phyloP scores from a whole-genome alignment of 2,329 filamentous ascomycete species.

The Aphanocladium album region DNA sequence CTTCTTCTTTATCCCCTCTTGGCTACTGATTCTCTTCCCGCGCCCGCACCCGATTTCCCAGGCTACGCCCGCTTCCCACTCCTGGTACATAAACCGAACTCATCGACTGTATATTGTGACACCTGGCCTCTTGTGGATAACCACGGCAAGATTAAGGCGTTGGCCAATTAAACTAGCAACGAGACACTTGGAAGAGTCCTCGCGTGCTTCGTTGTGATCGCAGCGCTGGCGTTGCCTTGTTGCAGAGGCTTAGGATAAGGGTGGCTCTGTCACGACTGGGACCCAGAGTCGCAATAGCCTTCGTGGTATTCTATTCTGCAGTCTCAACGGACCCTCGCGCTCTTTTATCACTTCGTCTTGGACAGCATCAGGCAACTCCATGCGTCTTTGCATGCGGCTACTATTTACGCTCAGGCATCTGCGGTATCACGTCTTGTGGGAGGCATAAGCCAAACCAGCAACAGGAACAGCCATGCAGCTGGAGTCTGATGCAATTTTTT shows the following conservation, averaged over 20 bases:
- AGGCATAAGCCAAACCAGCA: neutral
- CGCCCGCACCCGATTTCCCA: neutral
- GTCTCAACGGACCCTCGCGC: neutral
- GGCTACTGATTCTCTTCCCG: slow-evolving; percentile 6
- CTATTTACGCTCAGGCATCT: neutral
- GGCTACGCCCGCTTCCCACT: neutral
- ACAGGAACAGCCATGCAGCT: neutral
- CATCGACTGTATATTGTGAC: slow-evolving; percentile 14
- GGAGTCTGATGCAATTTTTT: neutral
- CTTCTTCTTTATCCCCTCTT: slow-evolving; percentile 4
- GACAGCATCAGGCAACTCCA: neutral
- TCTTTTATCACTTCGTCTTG: neutral
- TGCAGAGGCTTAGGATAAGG: neutral
- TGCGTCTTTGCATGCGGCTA: neutral
- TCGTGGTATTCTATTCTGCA: neutral
- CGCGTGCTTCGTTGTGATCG: neutral
- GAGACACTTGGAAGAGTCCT: neutral
- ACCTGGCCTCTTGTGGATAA: slow-evolving; percentile 11
- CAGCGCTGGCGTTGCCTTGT: neutral
- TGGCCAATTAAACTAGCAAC: slow-evolving; percentile 14
- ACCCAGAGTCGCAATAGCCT: neutral
- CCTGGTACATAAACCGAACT: slow-evolving; percentile 11
- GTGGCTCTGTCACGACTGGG: neutral
- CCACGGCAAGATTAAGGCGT: slow-evolving; percentile 9
- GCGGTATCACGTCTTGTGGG: neutral